Evolutionary conservation across 2,329 filamentous ascomycete genomes (phyloP).

Genomic region (Calonectria pseudoturangicola): DNA sequence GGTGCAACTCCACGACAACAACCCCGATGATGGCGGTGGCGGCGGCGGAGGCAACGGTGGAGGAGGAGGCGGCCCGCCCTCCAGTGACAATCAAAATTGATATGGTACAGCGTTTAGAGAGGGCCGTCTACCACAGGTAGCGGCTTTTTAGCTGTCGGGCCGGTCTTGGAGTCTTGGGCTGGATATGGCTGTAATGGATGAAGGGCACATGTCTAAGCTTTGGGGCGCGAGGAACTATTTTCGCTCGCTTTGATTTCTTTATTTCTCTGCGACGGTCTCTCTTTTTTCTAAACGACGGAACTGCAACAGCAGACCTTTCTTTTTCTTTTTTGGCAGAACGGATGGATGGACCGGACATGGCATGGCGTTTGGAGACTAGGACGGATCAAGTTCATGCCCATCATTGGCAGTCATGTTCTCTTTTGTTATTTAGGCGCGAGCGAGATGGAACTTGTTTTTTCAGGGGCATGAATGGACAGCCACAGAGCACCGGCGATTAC

Average conservation of each 20-base stretch:
- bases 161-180: conserved; percentile 6
- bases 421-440: neutral
- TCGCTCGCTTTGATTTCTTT: neutral
- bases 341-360: conserved; percentile 21
- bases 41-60: neutral
- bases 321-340: conserved; percentile 10
- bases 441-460: neutral
- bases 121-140: neutral
- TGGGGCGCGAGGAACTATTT: neutral
- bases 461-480: neutral
- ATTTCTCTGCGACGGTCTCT: neutral
- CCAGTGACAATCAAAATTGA: conserved; percentile 10
- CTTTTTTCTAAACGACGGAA: neutral
- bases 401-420: conserved; percentile 8
- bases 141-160: conserved; percentile 23
- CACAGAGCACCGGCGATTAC: neutral
- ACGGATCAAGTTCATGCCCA: conserved; percentile 1
- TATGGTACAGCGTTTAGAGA: neutral
- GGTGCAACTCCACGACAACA: conserved; percentile 42
- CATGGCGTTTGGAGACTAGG: conserved; percentile 34
- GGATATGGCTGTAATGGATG: neutral
- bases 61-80: conserved; percentile 3
- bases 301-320: neutral
- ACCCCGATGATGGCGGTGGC: conserved; percentile 38
- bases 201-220: conserved; percentile 11